Percentiles rank a stretch among this genome's conserved stretches.
phyloP scores from a whole-genome alignment of 2,329 filamentous ascomycete species.

The Aspergillus pseudoviridinutans region DNA sequence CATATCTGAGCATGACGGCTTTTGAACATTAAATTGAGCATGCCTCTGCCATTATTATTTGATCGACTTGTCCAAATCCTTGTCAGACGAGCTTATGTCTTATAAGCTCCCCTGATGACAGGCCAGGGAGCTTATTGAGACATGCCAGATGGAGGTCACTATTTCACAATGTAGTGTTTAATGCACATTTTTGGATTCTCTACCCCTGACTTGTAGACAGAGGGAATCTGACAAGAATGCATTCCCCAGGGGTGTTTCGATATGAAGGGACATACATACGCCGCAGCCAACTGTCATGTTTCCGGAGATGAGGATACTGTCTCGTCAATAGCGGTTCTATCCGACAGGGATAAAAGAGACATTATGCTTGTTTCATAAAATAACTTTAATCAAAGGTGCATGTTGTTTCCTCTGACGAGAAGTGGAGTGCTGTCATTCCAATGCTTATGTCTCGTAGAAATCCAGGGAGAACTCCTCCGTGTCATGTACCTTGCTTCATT shows the following conservation, averaged over 20 bases:
- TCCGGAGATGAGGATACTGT: not conserved
- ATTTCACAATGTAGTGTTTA: slow-evolving; percentile 42
- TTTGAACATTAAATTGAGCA: too few relatives aligned
- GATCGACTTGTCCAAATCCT: too few relatives aligned
- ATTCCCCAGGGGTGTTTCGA: slow-evolving; percentile 14
- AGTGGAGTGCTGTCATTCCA: not conserved
- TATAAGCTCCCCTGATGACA: too few relatives aligned
- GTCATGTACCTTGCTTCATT: too few relatives aligned
- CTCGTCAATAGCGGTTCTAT: not conserved
- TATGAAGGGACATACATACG: slow-evolving; percentile 16
- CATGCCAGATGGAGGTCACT: slow-evolving; percentile 29
- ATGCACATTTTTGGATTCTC: slow-evolving; percentile 37
- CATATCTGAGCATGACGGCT: too few relatives aligned
- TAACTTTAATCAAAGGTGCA: not conserved
- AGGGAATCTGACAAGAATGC: slow-evolving; percentile 17
- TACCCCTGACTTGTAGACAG: slow-evolving; percentile 30
- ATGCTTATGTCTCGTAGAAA: not conserved
- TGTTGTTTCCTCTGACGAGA: not conserved
- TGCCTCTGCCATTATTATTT: too few relatives aligned
- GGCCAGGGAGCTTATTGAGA: too few relatives aligned
- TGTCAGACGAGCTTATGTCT: too few relatives aligned
- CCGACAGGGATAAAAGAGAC: not conserved
- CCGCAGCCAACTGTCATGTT: not conserved
- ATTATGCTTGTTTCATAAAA: not conserved
- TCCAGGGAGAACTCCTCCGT: too few relatives aligned